Base-by-base conservation (phyloP, 2,329 filamentous ascomycete genomes). In the Ascochyta koolunga region DNA sequence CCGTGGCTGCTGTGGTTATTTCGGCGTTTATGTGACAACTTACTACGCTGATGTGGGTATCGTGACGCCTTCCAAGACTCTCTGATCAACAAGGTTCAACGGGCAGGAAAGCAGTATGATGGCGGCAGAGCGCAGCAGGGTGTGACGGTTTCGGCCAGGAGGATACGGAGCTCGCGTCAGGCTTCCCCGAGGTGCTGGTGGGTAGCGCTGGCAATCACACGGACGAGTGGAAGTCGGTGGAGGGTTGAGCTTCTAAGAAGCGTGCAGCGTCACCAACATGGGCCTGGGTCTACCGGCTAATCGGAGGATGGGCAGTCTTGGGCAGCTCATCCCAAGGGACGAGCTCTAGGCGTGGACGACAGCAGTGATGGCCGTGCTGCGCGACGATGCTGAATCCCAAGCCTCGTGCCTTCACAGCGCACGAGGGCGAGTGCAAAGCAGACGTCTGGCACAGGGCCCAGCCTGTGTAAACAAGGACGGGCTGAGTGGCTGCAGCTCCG, bases 141-240 rank as follows among this genome's bases (percentile, higher is more conserved):
- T 56, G 59, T 64, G 59, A 66, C 61, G 59, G 37, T 41, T 41
- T 70, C 71, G 72, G 72, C 61, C 70, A 71, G 65, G 69, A 69
- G 71, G 72, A 73, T 60, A 64, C 54, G 60, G 58, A 47, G 63
- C 49, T 60, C 45, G 64, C 56, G 63, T 47, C 56, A 56, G 58
- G 56, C 51, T 53, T 60, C 59, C 58, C 69, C 69, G 69, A 72
- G 69, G 70, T 61, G 65, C 64, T 64, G 40, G 40, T 37, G 63
- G 60, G 65, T 58, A 64, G 59, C 66, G 68, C 32, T 56, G 61
- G 56, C 48, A 56, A 60, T 50, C 50, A 66, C 63, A 62, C 72
- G 72, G 72, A 72, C 71, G 69, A 72, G 69, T 68, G 72, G 72
- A 74, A 74, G 70, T 33, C 29, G 40, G 40, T 49, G 25, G 51